These are phyloP conservation scores for Epichloe uncinata DNA, from an alignment of 2,329 filamentous ascomycete species.

Conservation along the genomic window DNA sequence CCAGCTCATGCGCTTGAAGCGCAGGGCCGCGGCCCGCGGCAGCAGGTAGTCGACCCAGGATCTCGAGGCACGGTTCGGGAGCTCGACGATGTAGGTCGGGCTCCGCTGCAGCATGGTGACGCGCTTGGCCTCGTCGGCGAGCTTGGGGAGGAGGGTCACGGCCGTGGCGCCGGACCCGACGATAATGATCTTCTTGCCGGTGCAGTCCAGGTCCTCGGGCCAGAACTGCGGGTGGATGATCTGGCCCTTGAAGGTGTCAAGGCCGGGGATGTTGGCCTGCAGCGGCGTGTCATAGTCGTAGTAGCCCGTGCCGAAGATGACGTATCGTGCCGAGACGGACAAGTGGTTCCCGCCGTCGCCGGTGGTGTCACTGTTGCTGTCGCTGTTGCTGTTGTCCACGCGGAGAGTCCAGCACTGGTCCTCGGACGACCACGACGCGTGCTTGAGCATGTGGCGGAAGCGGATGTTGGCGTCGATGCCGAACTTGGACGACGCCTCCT, in stretches of 20 bases:
- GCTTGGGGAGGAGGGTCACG: conserved; percentile 55
- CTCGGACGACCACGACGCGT: conserved; percentile 30
- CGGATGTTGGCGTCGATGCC: conserved; percentile 28
- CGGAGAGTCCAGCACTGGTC: conserved; percentile 30
- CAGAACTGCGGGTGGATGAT: conserved; percentile 62
- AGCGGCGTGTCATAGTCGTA: conserved; percentile 55
- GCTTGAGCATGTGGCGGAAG: conserved; percentile 32
- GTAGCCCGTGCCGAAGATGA: conserved; percentile 42
- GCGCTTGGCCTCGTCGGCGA: conserved; percentile 47
- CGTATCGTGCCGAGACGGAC: conserved; percentile 29
- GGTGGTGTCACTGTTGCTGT: background rate
- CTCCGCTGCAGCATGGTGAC: conserved; percentile 70
- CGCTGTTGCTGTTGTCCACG: conserved; percentile 18
- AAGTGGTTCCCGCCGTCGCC: too few relatives aligned
- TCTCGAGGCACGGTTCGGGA: conserved; percentile 31
- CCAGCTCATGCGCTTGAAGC: conserved; percentile 22
- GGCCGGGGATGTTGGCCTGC: conserved; percentile 45
- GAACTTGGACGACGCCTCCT: conserved; percentile 32
- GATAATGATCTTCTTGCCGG: conserved; percentile 52
- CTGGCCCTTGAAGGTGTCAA: conserved; percentile 49
- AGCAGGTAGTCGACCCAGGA: too few relatives aligned
- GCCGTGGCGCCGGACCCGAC: conserved; percentile 67
- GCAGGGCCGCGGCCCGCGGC: conserved; percentile 28
- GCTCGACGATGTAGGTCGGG: conserved; percentile 53
- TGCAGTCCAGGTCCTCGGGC: conserved; percentile 51